Evolutionary conservation across 176 grass and related monocot genomes (phyloP).

Genomic region (Hordeum vulgare): DNA sequence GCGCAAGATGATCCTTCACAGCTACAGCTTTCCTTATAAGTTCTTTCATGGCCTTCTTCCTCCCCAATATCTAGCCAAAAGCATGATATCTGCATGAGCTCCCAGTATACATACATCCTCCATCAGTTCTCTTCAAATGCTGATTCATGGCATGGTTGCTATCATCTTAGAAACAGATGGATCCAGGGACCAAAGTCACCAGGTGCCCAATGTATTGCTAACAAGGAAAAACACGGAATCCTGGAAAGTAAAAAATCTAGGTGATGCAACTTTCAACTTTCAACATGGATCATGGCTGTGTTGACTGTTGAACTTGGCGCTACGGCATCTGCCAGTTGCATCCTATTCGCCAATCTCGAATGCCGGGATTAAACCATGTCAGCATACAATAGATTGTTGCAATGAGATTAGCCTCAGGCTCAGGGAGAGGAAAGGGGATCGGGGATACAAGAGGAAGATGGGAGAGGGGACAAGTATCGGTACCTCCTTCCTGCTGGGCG

Average conservation of each 20-base stretch:
- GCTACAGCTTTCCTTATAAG: constrained; percentile 49
- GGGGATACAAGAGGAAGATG: neutral
- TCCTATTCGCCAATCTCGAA: neutral
- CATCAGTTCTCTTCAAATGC: neutral
- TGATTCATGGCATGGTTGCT: neutral
- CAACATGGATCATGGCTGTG: neutral
- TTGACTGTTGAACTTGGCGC: neutral
- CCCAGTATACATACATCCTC: neutral
- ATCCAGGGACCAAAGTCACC: neutral
- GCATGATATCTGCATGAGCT: constrained; percentile 13
- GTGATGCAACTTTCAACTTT: neutral
- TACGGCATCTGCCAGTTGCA: neutral
- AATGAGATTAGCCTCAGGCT: neutral
- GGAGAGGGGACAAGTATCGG: neutral
- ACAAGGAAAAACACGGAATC: neutral
- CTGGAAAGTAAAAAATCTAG: neutral
- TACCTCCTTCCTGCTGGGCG: constrained; percentile 27
- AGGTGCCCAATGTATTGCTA: neutral
- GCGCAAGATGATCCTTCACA: constrained; percentile 52
- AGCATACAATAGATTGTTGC: neutral
- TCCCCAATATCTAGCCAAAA: constrained; percentile 49
- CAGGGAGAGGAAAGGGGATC: neutral
- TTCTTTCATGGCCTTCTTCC: constrained; percentile 58
- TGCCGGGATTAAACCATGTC: neutral
- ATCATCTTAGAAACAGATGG: neutral